A percentile compares a stretch with the other conserved stretches of the same genome.
Evolutionary conservation across 2,329 filamentous ascomycete species (phyloP).

Genomic region (Monilinia vaccinii-corymbosi): DNA sequence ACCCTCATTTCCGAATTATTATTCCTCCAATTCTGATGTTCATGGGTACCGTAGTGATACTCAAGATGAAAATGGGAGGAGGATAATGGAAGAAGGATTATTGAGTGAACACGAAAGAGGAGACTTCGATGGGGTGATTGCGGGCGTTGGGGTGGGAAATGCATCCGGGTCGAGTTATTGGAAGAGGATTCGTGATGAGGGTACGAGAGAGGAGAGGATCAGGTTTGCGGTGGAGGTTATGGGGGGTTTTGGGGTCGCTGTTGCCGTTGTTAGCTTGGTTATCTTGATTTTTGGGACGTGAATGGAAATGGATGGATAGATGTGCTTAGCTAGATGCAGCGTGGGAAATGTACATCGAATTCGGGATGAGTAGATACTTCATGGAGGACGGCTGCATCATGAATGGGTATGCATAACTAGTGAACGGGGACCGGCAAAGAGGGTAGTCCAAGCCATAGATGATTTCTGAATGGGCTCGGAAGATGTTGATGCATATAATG

Average conservation of each 20-base stretch:
- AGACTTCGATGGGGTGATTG: not conserved
- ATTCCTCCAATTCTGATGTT: not conserved
- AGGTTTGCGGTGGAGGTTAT: not conserved
- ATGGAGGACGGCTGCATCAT: not conserved
- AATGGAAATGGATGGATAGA: not conserved
- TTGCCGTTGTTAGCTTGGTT: not conserved
- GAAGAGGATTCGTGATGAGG: not conserved
- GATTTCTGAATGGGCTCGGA: too few species aligned
- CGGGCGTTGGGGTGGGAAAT: not conserved
- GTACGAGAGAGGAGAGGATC: not conserved
- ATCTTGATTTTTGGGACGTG: not conserved
- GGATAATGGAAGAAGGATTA: constrained; percentile 3
- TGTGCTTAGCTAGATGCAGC: not conserved
- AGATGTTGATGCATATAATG: too few species aligned
- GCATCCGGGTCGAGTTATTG: not conserved
- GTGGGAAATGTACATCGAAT: not conserved
- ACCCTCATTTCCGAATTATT: not conserved
- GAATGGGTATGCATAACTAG: not conserved
- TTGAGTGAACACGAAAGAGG: not conserved
- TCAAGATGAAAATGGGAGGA: not conserved
- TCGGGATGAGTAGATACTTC: not conserved
- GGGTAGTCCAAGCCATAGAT: too few species aligned
- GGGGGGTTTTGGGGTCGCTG: not conserved
- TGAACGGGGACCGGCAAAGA: too few species aligned
- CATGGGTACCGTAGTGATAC: not conserved